Evolutionary conservation across 768 basidiomycete species (phyloP).

Genomic region (Suillus alpinus): DNA sequence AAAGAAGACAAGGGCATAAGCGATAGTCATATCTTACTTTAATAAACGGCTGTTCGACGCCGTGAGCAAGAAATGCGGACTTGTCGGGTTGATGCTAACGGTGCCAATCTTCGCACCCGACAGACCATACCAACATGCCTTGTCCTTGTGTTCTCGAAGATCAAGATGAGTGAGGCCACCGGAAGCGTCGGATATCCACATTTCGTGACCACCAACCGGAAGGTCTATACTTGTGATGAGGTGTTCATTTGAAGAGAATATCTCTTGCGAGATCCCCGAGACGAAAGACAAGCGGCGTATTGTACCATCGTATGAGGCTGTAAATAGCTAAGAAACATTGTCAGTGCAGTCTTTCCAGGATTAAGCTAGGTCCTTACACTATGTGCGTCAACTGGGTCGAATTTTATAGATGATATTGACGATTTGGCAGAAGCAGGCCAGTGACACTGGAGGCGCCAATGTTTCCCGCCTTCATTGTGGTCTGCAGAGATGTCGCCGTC

Average conservation of each 20-base stretch:
- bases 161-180: slow-evolving; percentile 79
- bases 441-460: slow-evolving; percentile 77
- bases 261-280: slow-evolving; percentile 66
- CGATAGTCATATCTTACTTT: slow-evolving; percentile 45
- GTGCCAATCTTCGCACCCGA: slow-evolving; percentile 76
- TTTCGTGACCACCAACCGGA: slow-evolving; percentile 63
- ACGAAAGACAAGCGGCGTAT: slow-evolving; percentile 71
- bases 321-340: slow-evolving; percentile 55
- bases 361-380: slow-evolving; percentile 43
- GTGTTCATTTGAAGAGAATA: slow-evolving; percentile 55
- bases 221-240: slow-evolving; percentile 75
- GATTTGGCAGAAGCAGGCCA: slow-evolving; percentile 83
- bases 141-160: slow-evolving; percentile 57
- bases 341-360: neutral
- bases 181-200: slow-evolving; percentile 78
- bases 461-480: slow-evolving; percentile 64
- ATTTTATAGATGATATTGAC: slow-evolving; percentile 74
- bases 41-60: slow-evolving; percentile 72
- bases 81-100: slow-evolving; percentile 74
- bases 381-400: slow-evolving; percentile 74
- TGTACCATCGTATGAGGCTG: slow-evolving; percentile 80
- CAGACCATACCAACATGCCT: slow-evolving; percentile 58
- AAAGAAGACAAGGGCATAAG: neutral
- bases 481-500: slow-evolving; percentile 46
- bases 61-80: slow-evolving; percentile 64